phyloP scores from a whole-genome alignment of 345 rosid species.

The Eucalyptus lansdowneana region DNA sequence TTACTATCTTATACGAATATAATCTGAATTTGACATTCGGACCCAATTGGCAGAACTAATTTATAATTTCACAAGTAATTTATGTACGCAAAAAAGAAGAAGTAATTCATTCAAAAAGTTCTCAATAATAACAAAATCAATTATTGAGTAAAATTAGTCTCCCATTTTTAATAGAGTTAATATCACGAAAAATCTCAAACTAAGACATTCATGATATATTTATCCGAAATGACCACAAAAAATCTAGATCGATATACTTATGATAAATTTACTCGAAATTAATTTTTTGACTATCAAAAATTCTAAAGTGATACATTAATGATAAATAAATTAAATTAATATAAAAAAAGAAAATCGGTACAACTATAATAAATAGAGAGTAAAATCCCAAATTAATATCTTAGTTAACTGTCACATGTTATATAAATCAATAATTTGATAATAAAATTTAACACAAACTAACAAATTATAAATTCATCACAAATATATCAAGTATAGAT shows the following conservation, averaged over 20 bases:
- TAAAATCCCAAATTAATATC: accelerated
- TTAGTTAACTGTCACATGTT: accelerated
- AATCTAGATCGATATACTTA: accelerated
- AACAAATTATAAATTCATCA: no score
- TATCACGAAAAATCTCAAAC: no score
- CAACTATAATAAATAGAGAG: accelerated
- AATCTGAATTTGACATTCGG: neutral
- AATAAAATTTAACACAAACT: no score
- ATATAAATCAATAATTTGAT: no score
- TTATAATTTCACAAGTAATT: neutral
- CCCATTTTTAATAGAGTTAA: neutral
- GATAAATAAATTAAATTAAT: no score
- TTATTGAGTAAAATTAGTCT: neutral
- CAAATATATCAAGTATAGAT: accelerated
- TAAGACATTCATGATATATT: no score
- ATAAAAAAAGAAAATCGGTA: accelerated
- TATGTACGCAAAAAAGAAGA: neutral
- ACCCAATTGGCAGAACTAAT: neutral
- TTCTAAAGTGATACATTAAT: no score
- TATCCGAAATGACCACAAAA: accelerated
- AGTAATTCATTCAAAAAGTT: neutral
- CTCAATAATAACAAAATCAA: neutral
- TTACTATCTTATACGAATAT: neutral
- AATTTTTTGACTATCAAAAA: accelerated
- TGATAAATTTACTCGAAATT: no score